These are phyloP conservation scores for Mycena pura DNA, from an alignment of 768 basidiomycete genomes.

Conservation along the genomic window DNA sequence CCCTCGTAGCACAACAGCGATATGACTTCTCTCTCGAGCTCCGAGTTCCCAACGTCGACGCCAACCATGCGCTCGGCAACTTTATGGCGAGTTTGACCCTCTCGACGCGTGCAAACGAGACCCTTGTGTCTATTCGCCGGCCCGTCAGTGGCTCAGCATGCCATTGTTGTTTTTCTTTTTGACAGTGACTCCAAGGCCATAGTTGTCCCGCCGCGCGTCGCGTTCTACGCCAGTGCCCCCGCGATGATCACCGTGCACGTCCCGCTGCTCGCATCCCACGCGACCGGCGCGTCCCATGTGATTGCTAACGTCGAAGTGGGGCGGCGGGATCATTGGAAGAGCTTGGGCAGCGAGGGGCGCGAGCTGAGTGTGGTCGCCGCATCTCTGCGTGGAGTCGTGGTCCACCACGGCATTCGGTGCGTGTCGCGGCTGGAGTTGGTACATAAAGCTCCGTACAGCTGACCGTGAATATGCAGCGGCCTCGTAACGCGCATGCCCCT, in stretches of 20 bases:
- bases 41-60: constrained; percentile 65
- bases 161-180: constrained; percentile 6
- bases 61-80: constrained; percentile 80
- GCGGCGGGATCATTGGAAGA: constrained; percentile 75
- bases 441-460: not conserved
- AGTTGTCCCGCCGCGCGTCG: constrained; percentile 51
- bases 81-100: constrained; percentile 80
- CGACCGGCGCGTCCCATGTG: constrained; percentile 53
- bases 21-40: constrained; percentile 78
- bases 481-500: constrained; percentile 75
- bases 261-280: constrained; percentile 63
- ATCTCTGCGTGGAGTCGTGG: constrained; percentile 64
- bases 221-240: constrained; percentile 48
- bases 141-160: constrained; percentile 57
- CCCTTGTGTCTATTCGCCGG: constrained; percentile 63
- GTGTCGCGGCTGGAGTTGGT: constrained; percentile 24
- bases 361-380: constrained; percentile 75
- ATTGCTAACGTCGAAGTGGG: constrained; percentile 75
- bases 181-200: constrained; percentile 57
- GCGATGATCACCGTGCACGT: constrained; percentile 56
- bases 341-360: constrained; percentile 71
- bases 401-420: constrained; percentile 75
- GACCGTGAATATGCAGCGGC: constrained; percentile 52
- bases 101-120: constrained; percentile 64
- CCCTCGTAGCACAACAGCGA: constrained; percentile 64